These are phyloP conservation scores for Cubamyces sp. DNA, from an alignment of 768 basidiomycete genomes.

Conservation along the genomic window DNA sequence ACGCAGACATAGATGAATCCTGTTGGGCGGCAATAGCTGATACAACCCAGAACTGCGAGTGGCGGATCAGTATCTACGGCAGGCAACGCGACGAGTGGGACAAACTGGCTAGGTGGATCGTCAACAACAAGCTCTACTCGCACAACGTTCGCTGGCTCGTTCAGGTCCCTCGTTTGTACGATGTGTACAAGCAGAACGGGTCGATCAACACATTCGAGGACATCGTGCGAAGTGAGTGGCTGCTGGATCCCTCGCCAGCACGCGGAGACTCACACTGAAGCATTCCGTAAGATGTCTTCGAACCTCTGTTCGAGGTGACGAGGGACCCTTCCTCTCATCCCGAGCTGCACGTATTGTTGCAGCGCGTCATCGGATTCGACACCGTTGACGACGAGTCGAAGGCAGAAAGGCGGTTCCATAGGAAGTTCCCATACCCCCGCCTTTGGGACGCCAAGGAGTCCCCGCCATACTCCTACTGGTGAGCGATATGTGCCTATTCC, in stretches of 20 bases:
- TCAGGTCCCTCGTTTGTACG: constrained; percentile 92
- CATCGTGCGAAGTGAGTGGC: constrained; percentile 78
- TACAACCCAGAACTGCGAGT: constrained; percentile 80
- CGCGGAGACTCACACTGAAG: neutral
- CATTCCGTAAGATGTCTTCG: constrained; percentile 74
- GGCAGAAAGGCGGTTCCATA: constrained; percentile 85
- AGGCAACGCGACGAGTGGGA: constrained; percentile 89
- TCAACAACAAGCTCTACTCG: constrained; percentile 89
- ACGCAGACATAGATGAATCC: constrained; percentile 14
- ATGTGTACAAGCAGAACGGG: constrained; percentile 91
- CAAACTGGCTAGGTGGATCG: constrained; percentile 96
- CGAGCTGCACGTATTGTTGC: constrained; percentile 92
- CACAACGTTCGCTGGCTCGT: constrained; percentile 99
- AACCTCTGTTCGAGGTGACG: constrained; percentile 94
- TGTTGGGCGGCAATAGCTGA: neutral
- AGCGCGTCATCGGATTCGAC: constrained; percentile 95
- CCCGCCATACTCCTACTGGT: constrained; percentile 97
- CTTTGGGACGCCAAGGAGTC: constrained; percentile 90
- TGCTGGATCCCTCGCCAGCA: neutral
- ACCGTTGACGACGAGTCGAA: constrained; percentile 99
- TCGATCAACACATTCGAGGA: constrained; percentile 88
- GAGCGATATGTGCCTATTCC: constrained; percentile 30
- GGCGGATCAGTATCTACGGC: constrained; percentile 96
- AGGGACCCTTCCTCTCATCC: constrained; percentile 88
- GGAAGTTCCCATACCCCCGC: constrained; percentile 90